Conservation (phyloP, 2,329 filamentous ascomycete genomes). For the Botrytis fabae region DNA sequence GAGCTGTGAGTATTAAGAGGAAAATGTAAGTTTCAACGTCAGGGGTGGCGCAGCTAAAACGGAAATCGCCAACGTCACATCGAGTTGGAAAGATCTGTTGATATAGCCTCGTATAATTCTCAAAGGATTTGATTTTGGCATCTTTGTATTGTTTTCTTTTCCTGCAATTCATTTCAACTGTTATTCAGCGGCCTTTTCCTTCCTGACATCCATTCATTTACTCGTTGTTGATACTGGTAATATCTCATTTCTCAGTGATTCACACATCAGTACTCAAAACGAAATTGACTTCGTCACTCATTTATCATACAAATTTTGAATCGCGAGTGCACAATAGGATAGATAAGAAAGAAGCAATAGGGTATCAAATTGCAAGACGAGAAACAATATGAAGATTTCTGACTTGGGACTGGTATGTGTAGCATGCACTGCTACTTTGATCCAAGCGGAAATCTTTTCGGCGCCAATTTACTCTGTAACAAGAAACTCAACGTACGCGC, state of each 20-base stretch:
- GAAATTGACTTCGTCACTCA: not conserved
- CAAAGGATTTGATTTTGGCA: not conserved
- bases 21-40: not conserved
- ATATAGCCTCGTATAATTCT: not conserved
- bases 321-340: not conserved
- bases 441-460: conserved; percentile 12
- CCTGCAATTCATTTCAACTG: not conserved
- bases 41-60: not conserved
- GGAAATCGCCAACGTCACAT: not conserved
- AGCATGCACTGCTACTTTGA: conserved; percentile 2
- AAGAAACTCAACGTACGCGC: conserved; percentile 17
- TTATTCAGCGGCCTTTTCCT: not conserved
- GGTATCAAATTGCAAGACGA: not conserved
- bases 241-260: not conserved
- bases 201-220: not conserved
- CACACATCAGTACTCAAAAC: not conserved
- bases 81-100: not conserved
- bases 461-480: conserved; percentile 16
- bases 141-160: not conserved
- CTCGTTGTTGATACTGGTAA: not conserved
- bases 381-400: conserved; percentile 7
- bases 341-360: not conserved
- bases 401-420: conserved; percentile 13
- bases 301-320: not conserved
- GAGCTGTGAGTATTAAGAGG: not conserved